Base-by-base conservation (phyloP, 2,329 filamentous ascomycete species). In the Akanthomyces muscarius region DNA sequence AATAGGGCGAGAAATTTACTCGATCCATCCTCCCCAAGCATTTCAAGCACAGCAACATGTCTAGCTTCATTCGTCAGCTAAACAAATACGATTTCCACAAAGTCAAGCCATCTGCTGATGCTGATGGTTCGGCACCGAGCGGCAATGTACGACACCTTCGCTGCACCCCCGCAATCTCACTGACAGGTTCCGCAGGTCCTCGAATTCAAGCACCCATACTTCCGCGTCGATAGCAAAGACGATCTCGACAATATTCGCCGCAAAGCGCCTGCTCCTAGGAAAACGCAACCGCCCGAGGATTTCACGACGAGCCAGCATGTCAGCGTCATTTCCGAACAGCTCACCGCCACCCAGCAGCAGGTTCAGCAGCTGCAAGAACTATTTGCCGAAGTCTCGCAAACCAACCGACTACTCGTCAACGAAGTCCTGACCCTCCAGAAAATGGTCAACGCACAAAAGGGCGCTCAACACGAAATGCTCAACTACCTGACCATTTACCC, bases 21-120 rank as follows among this genome's bases (percentile, higher is more conserved):
- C 97, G 97, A 75, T 90, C 91, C 45, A 96, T 99, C 70, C 86
- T 99, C 18, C 95, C 95, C 2, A 97, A 98, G 74, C 92, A 98
- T 72, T 99, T 99, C 82, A 99, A 99, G 77, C 95, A 98, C 78
- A 96, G 92, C 84, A 97, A 97, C 75, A 97, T 97, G 79, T 93
- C 93, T 38, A 97, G 92, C 77, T 97, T 97, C 73, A 93, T 97
- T 64, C 89, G 93, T 55, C 93, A 97, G 75, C 80, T 97, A 64
- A 97, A 97, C 80, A 97, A 97, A 75, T 97, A 96, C 76, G 93
- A 97, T 73, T 99, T 99, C 70, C 95, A 99, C 81, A 99, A 99
- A 81, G 93, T 98, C 67, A 86, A 95, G 66, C 76, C 76, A 18
- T 75, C 76, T 3, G 74, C 73, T 57, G 76, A 78, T 52, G 70